These are phyloP conservation scores for Coniella lustricola DNA, from an alignment of 2,329 filamentous ascomycete species.

Conservation along the genomic window DNA sequence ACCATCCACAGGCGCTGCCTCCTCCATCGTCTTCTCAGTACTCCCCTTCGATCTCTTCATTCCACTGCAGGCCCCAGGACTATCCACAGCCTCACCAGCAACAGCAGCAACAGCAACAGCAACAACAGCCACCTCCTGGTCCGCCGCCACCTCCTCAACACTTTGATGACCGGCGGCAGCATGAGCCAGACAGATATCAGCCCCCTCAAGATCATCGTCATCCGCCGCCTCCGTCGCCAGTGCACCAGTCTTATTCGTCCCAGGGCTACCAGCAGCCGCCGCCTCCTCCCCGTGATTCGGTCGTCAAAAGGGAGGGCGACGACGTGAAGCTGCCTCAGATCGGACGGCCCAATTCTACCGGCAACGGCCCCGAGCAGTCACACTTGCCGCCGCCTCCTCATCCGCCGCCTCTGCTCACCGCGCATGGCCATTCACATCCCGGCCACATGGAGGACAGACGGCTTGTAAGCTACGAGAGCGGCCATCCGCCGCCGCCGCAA, in stretches of 20 bases:
- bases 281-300: slow-evolving; percentile 37
- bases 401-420: slow-evolving; percentile 7
- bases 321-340: slow-evolving; percentile 40
- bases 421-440: slow-evolving; percentile 22
- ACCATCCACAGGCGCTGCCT: slow-evolving; percentile 27
- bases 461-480: slow-evolving; percentile 48
- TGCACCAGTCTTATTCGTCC: slow-evolving; percentile 25
- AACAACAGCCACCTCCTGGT: slow-evolving; percentile 7
- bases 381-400: slow-evolving; percentile 22
- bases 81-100: slow-evolving; percentile 25
- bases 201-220: slow-evolving; percentile 46
- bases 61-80: slow-evolving; percentile 28
- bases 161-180: slow-evolving; percentile 18
- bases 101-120: background rate
- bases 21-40: slow-evolving; percentile 31
- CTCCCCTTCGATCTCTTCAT: slow-evolving; percentile 15
- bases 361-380: slow-evolving; percentile 32
- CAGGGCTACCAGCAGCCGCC: slow-evolving; percentile 25
- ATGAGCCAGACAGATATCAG: slow-evolving; percentile 47
- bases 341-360: slow-evolving; percentile 45
- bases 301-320: slow-evolving; percentile 49
- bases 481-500: slow-evolving; percentile 37
- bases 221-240: slow-evolving; percentile 29
- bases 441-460: slow-evolving; percentile 40
- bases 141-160: slow-evolving; percentile 19